phyloP scores from a whole-genome alignment of 2,329 filamentous ascomycete genomes.

The Paecilomyces sp. region DNA sequence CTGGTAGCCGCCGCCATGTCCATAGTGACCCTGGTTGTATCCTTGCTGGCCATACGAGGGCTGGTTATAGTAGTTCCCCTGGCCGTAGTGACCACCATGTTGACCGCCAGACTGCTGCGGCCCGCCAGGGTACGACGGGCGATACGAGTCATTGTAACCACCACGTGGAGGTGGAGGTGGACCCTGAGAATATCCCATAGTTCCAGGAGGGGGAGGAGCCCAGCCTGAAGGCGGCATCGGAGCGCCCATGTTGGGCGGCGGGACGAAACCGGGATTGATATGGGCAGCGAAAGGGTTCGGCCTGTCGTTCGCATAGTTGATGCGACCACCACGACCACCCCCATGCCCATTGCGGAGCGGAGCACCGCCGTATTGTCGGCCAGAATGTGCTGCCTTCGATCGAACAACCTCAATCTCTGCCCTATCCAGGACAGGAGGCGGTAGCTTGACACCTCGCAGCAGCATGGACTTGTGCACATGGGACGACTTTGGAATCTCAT shows the following conservation, averaged over 20 bases:
- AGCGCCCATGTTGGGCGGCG: slow-evolving; percentile 21
- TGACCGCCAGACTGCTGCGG: slow-evolving; percentile 6
- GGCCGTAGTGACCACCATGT: slow-evolving; percentile 16
- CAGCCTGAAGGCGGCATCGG: slow-evolving; percentile 28
- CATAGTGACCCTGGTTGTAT: slow-evolving; percentile 14
- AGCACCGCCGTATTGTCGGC: slow-evolving; percentile 65
- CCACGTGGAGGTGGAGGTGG: slow-evolving; percentile 34
- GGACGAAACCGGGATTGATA: slow-evolving; percentile 36
- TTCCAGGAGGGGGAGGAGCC: slow-evolving; percentile 23
- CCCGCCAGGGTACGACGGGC: slow-evolving; percentile 7
- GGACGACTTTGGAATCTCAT: slow-evolving; percentile 67
- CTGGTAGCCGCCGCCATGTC: slow-evolving; percentile 16
- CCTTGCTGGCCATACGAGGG: slow-evolving; percentile 9
- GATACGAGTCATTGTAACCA: slow-evolving; percentile 20
- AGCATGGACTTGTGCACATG: slow-evolving; percentile 90
- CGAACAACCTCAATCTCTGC: slow-evolving; percentile 69
- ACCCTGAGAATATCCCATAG: slow-evolving; percentile 25
- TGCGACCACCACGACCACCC: slow-evolving; percentile 40
- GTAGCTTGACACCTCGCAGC: slow-evolving; percentile 71
- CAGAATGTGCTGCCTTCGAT: slow-evolving; percentile 56
- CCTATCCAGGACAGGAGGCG: slow-evolving; percentile 63
- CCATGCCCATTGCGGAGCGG: slow-evolving; percentile 47
- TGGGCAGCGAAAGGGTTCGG: slow-evolving; percentile 43
- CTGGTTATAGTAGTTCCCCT: slow-evolving; percentile 19
- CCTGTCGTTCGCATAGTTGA: slow-evolving; percentile 46